These are phyloP conservation scores for Candida ascalaphidarum DNA, from an alignment of 805 yeast species.

Conservation along the genomic window DNA sequence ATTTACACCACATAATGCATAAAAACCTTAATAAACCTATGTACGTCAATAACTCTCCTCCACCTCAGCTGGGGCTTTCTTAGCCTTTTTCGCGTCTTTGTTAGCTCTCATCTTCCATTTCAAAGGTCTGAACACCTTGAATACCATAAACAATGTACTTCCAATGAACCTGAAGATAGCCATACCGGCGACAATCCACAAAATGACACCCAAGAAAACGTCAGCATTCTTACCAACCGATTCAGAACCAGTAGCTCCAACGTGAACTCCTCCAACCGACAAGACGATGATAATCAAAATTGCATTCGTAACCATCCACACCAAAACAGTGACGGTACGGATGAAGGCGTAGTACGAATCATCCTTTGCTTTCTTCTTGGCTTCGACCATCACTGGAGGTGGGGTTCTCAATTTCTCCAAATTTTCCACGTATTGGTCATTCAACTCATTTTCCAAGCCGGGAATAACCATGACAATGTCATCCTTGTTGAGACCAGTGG, in stretches of 20 bases:
- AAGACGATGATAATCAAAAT: conserved; percentile 33
- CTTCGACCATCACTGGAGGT: conserved; percentile 9
- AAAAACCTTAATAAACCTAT: no score
- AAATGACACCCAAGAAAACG: conserved; percentile 69
- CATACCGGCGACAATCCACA: conserved; percentile 90
- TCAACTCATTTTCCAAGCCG: conserved; percentile 68
- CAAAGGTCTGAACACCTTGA: conserved; percentile 28
- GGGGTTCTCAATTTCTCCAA: conserved; percentile 46
- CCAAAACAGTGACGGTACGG: conserved; percentile 37
- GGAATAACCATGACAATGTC: conserved; percentile 44
- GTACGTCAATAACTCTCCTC: no score
- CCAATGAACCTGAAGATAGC: conserved; percentile 81
- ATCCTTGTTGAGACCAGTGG: conserved; percentile 31
- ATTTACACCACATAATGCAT: no score
- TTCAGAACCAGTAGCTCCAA: no score
- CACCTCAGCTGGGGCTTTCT: no score
- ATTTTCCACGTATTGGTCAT: conserved; percentile 60
- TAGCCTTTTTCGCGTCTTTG: conserved; percentile 4
- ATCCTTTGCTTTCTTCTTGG: conserved; percentile 25
- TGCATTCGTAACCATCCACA: conserved; percentile 38
- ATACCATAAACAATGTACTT: conserved; percentile 47
- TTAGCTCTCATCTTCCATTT: conserved; percentile 27
- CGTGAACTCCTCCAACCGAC: conserved; percentile 34
- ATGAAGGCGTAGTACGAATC: conserved; percentile 39
- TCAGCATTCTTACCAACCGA: conserved; percentile 22